These are phyloP conservation scores for Aquanectria penicillioides DNA, from an alignment of 2,329 filamentous ascomycete species.

Conservation along the genomic window DNA sequence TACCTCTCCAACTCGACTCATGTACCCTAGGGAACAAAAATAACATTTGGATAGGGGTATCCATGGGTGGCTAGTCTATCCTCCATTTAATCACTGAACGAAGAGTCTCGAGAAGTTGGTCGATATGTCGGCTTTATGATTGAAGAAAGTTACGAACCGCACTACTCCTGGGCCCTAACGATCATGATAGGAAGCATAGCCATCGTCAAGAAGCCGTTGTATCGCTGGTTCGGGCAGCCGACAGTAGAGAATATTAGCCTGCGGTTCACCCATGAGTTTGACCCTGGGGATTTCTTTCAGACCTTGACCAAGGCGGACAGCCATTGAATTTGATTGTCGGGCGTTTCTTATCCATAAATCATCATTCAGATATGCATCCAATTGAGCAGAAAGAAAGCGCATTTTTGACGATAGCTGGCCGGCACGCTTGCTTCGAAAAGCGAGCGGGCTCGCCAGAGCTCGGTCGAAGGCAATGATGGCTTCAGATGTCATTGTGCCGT, in stretches of 20 bases:
- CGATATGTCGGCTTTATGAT: neutral
- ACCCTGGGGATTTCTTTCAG: neutral
- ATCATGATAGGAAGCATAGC: slow-evolving; percentile 10
- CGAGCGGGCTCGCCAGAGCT: neutral
- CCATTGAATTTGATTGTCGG: neutral
- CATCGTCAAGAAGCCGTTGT: neutral
- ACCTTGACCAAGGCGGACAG: neutral
- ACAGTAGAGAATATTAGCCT: neutral
- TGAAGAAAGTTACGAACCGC: slow-evolving; percentile 8
- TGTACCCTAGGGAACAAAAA: no score
- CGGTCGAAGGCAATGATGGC: neutral
- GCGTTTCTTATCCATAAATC: neutral
- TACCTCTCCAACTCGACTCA: no score
- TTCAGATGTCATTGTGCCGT: neutral
- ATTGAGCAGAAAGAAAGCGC: neutral
- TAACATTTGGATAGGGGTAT: no score
- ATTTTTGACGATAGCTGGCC: neutral
- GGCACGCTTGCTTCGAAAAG: neutral
- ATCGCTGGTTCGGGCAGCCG: neutral
- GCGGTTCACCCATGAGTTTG: neutral
- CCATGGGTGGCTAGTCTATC: no score
- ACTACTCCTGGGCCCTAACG: slow-evolving; percentile 3
- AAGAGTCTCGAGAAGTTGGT: neutral
- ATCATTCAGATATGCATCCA: neutral
- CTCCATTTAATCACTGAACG: no score